Evolutionary conservation across 371 early-diverging fungal species (phyloP).

Genomic region (Haplosporangium sp.): DNA sequence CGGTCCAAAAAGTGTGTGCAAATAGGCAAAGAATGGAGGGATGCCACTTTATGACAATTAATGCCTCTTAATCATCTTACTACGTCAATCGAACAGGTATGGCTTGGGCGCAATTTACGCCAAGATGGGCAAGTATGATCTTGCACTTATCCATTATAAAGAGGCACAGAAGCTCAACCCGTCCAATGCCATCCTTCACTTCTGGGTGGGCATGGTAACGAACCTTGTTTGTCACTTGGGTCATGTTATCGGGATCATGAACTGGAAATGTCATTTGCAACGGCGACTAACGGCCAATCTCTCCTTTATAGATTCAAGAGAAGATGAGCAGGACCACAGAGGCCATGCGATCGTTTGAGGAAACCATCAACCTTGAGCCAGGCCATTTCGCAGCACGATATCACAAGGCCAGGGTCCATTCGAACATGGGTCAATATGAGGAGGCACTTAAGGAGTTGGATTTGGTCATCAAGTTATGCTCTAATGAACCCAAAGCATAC

Average conservation of each 20-base stretch:
- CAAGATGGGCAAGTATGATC: slow-evolving; percentile 71
- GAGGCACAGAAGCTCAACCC: slow-evolving; percentile 72
- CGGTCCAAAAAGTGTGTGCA: background rate
- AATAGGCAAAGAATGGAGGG: background rate
- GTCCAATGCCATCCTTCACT: slow-evolving; percentile 67
- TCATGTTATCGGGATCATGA: background rate
- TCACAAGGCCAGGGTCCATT: slow-evolving; percentile 65
- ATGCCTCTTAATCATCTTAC: background rate
- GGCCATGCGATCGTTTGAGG: slow-evolving; percentile 48
- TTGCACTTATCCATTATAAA: slow-evolving; percentile 73
- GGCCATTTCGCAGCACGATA: slow-evolving; percentile 61
- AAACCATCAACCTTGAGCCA: slow-evolving; percentile 54
- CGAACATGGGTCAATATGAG: slow-evolving; percentile 59
- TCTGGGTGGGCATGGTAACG: slow-evolving; percentile 68
- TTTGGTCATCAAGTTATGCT: slow-evolving; percentile 57
- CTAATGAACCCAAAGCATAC: slow-evolving; percentile 72
- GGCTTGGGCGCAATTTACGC: slow-evolving; percentile 74
- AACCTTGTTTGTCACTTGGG: slow-evolving; percentile 1
- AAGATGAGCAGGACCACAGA: slow-evolving; percentile 53
- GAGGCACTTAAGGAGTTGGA: slow-evolving; percentile 69
- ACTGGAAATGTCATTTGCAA: slow-evolving; percentile 1
- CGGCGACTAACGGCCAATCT: too few relatives aligned
- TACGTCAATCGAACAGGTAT: slow-evolving; percentile 62
- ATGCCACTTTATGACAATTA: background rate
- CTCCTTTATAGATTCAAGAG: slow-evolving; percentile 45